Evolutionary conservation across 345 rosid genomes (phyloP).

Genomic region (Iberis pinnata): DNA sequence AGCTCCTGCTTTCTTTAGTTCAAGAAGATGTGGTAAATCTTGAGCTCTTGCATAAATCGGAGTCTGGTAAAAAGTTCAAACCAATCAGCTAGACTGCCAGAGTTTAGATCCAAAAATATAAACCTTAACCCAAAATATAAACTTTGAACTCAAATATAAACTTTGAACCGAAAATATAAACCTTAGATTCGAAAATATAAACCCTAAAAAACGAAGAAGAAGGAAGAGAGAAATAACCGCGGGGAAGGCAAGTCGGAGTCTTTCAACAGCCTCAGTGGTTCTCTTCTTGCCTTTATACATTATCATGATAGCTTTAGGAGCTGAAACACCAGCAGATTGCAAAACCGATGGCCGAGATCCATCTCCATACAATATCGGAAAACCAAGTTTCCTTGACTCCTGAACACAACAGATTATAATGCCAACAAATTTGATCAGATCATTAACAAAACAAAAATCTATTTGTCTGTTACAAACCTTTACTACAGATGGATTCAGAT

Average conservation of each 20-base stretch:
- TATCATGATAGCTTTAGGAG: conserved; percentile 91
- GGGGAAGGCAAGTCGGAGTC: conserved; percentile 90
- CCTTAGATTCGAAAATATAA: too few relatives aligned
- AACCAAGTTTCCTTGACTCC: conserved; percentile 80
- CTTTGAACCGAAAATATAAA: too few relatives aligned
- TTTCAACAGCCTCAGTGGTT: conserved; percentile 73
- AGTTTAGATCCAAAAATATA: conserved; percentile 4
- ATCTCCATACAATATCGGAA: conserved; percentile 82
- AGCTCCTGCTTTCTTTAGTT: conserved; percentile 84
- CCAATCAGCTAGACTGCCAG: conserved; percentile 4
- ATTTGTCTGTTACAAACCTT: conserved; percentile 45
- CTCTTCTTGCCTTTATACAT: conserved; percentile 79
- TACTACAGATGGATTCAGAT: conserved; percentile 81
- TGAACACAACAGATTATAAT: conserved; percentile 13
- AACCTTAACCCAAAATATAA: too few relatives aligned
- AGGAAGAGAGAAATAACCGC: conserved; percentile 37
- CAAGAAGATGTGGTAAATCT: conserved; percentile 75
- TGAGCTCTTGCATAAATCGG: conserved; percentile 90
- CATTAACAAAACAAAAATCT: not conserved
- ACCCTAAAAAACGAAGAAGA: too few relatives aligned
- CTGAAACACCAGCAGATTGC: conserved; percentile 76
- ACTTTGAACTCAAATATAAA: too few relatives aligned
- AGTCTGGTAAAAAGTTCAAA: conserved; percentile 34
- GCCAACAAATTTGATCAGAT: not conserved
- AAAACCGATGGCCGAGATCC: conserved; percentile 82